These are phyloP conservation scores for Rhizopogon vinicolor DNA, from an alignment of 768 basidiomycete species.

Conservation along the genomic window DNA sequence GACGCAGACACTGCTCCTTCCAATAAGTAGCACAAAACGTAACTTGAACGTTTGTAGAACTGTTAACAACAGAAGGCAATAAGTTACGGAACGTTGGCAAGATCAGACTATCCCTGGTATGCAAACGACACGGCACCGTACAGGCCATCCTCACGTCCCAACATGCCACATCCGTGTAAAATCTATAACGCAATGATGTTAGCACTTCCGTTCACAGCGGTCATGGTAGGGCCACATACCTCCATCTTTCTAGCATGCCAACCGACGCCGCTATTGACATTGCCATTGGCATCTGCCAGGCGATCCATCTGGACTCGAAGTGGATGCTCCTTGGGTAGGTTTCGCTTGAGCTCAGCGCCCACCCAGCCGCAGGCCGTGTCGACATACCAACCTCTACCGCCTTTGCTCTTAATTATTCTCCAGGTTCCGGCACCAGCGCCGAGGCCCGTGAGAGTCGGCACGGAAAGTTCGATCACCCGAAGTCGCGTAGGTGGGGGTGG, in stretches of 20 bases:
- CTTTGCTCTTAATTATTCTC: constrained; percentile 89
- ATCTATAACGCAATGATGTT: constrained; percentile 40
- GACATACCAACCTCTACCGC: constrained; percentile 93
- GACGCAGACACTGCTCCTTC: neutral
- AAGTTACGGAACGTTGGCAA: neutral
- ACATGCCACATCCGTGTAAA: constrained; percentile 83
- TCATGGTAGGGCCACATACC: constrained; percentile 42
- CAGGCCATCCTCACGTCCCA: constrained; percentile 89
- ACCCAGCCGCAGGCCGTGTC: constrained; percentile 83
- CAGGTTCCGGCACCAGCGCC: constrained; percentile 81
- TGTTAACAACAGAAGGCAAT: too few relatives aligned
- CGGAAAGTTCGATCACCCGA: constrained; percentile 83
- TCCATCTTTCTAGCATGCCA: constrained; percentile 99
- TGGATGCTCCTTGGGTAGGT: constrained; percentile 57
- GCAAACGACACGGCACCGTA: constrained; percentile 95
- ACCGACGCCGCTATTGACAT: constrained; percentile 87
- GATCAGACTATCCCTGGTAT: constrained; percentile 64
- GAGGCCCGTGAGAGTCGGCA: constrained; percentile 62
- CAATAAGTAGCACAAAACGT: too few relatives aligned
- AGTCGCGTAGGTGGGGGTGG: constrained; percentile 61
- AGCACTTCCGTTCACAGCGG: neutral
- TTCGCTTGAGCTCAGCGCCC: constrained; percentile 50
- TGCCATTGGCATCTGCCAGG: constrained; percentile 77
- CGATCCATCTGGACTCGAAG: constrained; percentile 67
- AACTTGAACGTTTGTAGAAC: too few relatives aligned